Percentiles rank a stretch among this genome's conserved stretches.
phyloP scores from a whole-genome alignment of 2,329 filamentous ascomycete species.

The Cadophora luteo-olivacea region DNA sequence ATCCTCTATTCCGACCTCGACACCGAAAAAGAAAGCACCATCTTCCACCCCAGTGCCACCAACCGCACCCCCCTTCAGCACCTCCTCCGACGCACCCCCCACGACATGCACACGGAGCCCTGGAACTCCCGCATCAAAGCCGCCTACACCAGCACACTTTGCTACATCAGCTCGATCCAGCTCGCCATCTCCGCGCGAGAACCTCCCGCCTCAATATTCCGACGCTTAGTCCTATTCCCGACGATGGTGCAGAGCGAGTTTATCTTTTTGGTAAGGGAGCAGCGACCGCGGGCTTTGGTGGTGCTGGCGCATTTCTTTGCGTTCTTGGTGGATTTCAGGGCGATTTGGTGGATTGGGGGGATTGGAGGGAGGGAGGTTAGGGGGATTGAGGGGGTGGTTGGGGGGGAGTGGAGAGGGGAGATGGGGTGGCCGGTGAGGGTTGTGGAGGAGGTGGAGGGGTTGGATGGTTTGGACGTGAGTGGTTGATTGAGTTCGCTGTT shows the following conservation, averaged over 20 bases:
- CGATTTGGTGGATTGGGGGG: slow-evolving; percentile 46
- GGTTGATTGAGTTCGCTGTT: background rate
- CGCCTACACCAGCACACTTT: slow-evolving; percentile 29
- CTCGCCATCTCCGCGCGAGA: slow-evolving; percentile 23
- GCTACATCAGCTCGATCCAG: slow-evolving; percentile 31
- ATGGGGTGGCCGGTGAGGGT: slow-evolving; percentile 33
- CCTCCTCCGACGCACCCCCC: slow-evolving; percentile 25
- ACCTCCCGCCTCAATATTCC: slow-evolving; percentile 13
- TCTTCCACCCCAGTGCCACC: slow-evolving; percentile 25
- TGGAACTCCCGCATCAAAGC: slow-evolving; percentile 31
- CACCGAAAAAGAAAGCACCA: slow-evolving; percentile 8
- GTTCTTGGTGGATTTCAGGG: slow-evolving; percentile 42
- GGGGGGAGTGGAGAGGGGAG: slow-evolving; percentile 27
- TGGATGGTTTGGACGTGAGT: background rate
- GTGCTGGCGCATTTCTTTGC: slow-evolving; percentile 46
- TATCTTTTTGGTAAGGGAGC: slow-evolving; percentile 29
- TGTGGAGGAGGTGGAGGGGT: slow-evolving; percentile 21
- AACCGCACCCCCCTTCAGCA: slow-evolving; percentile 29
- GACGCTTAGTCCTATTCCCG: slow-evolving; percentile 31
- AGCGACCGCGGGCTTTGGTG: slow-evolving; percentile 33
- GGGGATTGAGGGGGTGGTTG: slow-evolving; percentile 27
- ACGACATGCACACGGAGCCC: slow-evolving; percentile 26
- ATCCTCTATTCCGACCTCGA: background rate
- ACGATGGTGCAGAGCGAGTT: slow-evolving; percentile 24
- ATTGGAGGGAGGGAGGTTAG: slow-evolving; percentile 30